A percentile compares a stretch with the other conserved stretches of the same genome.
Evolutionary conservation across 2,329 filamentous ascomycete species (phyloP).

Genomic region (Colletotrichum sp.): DNA sequence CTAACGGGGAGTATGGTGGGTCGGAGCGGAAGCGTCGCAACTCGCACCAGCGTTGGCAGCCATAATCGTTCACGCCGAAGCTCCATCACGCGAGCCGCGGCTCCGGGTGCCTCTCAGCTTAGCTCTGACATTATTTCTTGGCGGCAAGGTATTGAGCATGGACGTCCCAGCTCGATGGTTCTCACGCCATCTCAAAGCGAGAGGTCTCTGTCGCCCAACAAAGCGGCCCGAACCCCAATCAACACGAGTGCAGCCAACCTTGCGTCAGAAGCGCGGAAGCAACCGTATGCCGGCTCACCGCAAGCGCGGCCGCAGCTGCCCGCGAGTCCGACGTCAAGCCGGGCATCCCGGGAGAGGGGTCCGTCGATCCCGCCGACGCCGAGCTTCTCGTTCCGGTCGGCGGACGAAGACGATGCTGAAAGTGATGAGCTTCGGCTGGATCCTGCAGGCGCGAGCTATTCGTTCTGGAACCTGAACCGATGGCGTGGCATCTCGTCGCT

Average conservation of each 20-base stretch:
- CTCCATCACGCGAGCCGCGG: constrained; percentile 49
- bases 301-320: constrained; percentile 25
- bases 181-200: constrained; percentile 51
- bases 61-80: constrained; percentile 55
- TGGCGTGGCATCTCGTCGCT: constrained; percentile 50
- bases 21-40: constrained; percentile 61
- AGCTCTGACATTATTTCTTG: constrained; percentile 83
- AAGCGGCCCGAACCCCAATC: constrained; percentile 39
- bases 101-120: constrained; percentile 33
- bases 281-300: constrained; percentile 41
- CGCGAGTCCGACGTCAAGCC: constrained; percentile 45
- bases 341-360: constrained; percentile 23
- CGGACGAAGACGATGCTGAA: constrained; percentile 42
- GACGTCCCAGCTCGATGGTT: constrained; percentile 39
- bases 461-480: constrained; percentile 63
- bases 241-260: constrained; percentile 42
- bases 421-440: constrained; percentile 42
- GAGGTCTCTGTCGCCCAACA: constrained; percentile 61
- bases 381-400: constrained; percentile 56
- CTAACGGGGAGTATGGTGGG: constrained; percentile 61
- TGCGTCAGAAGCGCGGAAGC: constrained; percentile 51
- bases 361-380: constrained; percentile 53
- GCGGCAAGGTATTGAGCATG: constrained; percentile 70
- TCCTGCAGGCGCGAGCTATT: constrained; percentile 43
- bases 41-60: constrained; percentile 55